Evolutionary conservation across 2,329 filamentous ascomycete genomes (phyloP).

Genomic region (Verticillium isaacii): DNA sequence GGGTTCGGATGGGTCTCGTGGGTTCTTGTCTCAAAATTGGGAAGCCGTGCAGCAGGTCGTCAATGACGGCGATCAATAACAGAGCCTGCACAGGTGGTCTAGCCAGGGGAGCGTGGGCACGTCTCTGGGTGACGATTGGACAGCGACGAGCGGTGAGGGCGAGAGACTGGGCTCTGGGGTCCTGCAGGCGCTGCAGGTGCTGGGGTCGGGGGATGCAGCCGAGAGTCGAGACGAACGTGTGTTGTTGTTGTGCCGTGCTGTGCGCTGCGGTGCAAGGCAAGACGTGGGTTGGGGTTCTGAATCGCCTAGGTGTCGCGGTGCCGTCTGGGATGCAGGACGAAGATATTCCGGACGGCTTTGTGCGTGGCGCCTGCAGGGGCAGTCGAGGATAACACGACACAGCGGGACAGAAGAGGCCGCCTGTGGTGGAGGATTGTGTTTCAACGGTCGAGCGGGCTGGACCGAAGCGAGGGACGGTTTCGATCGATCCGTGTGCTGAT

Average conservation of each 20-base stretch:
- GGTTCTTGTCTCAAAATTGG: background rate
- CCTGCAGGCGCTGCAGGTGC: background rate
- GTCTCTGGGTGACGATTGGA: background rate
- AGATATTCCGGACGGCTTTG: background rate
- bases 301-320: background rate
- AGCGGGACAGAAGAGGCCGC: background rate
- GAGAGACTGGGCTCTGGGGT: background rate
- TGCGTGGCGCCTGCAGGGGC: background rate
- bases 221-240: background rate
- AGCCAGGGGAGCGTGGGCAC: conserved; percentile 2
- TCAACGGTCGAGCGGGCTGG: background rate
- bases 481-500: background rate
- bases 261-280: background rate
- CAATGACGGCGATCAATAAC: background rate
- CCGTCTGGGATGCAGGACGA: background rate
- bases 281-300: background rate
- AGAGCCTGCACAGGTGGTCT: background rate
- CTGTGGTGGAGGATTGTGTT: background rate
- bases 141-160: background rate
- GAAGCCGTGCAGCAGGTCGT: background rate
- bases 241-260: background rate
- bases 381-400: background rate
- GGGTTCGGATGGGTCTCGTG: background rate
- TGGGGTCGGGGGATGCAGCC: background rate
- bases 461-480: background rate